Percentiles rank a stretch among this genome's conserved stretches.
Evolutionary conservation across 2,329 filamentous ascomycete genomes (phyloP).

Genomic region (Colletotrichum musicola): DNA sequence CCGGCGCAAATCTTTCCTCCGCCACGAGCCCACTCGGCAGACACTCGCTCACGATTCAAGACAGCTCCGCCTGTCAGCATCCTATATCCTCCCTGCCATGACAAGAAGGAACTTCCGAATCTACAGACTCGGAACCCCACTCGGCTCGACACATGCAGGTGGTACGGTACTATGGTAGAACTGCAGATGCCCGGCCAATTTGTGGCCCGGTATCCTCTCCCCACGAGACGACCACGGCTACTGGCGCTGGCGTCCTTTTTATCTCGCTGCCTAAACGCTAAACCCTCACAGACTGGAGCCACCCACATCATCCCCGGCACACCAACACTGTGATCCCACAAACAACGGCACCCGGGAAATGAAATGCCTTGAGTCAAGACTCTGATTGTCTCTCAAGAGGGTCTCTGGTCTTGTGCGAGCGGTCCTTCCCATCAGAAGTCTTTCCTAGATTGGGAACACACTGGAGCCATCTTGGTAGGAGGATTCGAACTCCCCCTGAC

Average conservation of each 20-base stretch:
- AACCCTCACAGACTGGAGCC: constrained; percentile 15
- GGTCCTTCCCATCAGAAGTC: neutral
- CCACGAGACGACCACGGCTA: constrained; percentile 3
- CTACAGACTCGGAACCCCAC: too few species aligned
- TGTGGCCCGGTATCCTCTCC: neutral
- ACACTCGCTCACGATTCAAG: neutral
- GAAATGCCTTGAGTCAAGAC: constrained; percentile 6
- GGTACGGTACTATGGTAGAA: too few species aligned
- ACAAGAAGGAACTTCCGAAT: neutral
- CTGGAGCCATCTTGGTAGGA: neutral
- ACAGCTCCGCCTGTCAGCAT: neutral
- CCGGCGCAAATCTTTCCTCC: constrained; percentile 5
- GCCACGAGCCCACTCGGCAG: neutral
- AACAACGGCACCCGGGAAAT: neutral
- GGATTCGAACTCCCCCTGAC: neutral
- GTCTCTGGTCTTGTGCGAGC: neutral
- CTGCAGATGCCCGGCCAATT: neutral
- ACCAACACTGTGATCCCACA: neutral
- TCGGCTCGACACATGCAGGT: too few species aligned
- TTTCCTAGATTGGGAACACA: neutral
- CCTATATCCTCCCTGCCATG: neutral
- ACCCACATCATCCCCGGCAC: constrained; percentile 26
- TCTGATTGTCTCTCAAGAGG: neutral
- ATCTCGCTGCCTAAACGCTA: constrained; percentile 38
- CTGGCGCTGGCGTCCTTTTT: constrained; percentile 28